Conservation (phyloP, 352 stramenopile genomes). For the Pythium guiyangense region DNA sequence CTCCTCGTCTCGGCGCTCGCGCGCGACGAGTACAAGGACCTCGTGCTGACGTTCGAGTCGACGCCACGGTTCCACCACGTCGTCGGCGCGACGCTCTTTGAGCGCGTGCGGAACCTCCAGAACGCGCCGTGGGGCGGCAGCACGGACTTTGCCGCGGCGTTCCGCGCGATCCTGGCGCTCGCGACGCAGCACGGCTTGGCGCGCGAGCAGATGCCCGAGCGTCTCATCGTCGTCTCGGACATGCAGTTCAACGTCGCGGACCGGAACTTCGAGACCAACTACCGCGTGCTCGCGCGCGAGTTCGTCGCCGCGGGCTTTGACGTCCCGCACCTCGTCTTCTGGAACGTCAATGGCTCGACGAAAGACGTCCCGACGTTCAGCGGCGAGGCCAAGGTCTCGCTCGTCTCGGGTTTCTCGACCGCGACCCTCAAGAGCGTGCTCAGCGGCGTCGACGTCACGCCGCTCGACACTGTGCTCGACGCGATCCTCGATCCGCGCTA, state of each 20-base stretch:
- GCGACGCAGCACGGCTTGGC: no score
- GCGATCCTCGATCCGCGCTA: constrained; percentile 30
- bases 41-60: no score
- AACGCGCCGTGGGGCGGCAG: no score
- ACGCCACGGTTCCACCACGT: no score
- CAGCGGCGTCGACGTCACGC: constrained; percentile 10
- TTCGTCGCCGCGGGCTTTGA: constrained; percentile 29
- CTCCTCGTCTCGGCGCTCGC: no score
- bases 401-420: constrained; percentile 50
- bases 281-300: constrained; percentile 29
- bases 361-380: constrained; percentile 26
- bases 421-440: constrained; percentile 34
- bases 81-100: no score
- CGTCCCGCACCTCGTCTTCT: constrained; percentile 67
- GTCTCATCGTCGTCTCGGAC: no score
- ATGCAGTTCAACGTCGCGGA: constrained; percentile 55
- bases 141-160: no score
- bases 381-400: constrained; percentile 32
- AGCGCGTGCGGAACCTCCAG: no score
- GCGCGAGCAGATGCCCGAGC: no score
- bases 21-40: no score
- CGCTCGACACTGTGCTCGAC: constrained; percentile 15
- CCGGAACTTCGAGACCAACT: constrained; percentile 36
- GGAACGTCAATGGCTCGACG: constrained; percentile 53
- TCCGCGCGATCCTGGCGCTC: no score